Evolutionary conservation across 768 basidiomycete species (phyloP), one percentile per base, ranked within the genome.

Genomic region (Serendipita vermifera): DNA sequence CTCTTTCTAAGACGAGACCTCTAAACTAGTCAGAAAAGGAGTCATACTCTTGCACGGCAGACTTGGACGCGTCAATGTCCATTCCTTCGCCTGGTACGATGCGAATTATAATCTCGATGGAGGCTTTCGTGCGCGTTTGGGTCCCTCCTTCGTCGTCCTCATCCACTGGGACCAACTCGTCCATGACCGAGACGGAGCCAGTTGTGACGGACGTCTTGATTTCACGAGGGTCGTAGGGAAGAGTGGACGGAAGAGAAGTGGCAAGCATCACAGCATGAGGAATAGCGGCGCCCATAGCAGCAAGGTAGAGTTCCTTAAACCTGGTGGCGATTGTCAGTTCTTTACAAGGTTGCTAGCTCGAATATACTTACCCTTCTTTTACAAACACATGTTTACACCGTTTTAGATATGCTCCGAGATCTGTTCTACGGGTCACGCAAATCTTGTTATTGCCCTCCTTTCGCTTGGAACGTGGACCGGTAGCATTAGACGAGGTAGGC

Each of bases 261-360:
- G 77, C 70, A 13, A 94, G 73, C 43, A 80, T 79, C 27, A 85
- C 69, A 22, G 89, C 78, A 62, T 82, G 82, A 2, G 90, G 88
- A 57, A 93, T 91, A 1, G 91, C 88, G 3, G 90, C 90, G 24
- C 88, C 90, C 81, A 92, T 84, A 4, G 87, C 90, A 58, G 77
- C 80, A 39, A 93, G 68, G 66, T 82, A 78, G 31, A 93, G 67
- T 3, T 77, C 80, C 60, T 83, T 83, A 64, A 86, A 82, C 33
- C 86, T 88, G 61, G 3, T 2, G n/a, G 2, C 11, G 7, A 53
- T 38, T 9, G 36, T 14, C 55, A 38, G 11, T 48, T 35, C 33
- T 29, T 31, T 15, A 3, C 13, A 29, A 20, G 3, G 43, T 20
- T 55, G 22, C 53, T 6, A 33, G 40, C 31, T 20, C 26, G 38